phyloP scores from a whole-genome alignment of 495 filamentous ascomycete genomes.

The Coniosporium apollinis region DNA sequence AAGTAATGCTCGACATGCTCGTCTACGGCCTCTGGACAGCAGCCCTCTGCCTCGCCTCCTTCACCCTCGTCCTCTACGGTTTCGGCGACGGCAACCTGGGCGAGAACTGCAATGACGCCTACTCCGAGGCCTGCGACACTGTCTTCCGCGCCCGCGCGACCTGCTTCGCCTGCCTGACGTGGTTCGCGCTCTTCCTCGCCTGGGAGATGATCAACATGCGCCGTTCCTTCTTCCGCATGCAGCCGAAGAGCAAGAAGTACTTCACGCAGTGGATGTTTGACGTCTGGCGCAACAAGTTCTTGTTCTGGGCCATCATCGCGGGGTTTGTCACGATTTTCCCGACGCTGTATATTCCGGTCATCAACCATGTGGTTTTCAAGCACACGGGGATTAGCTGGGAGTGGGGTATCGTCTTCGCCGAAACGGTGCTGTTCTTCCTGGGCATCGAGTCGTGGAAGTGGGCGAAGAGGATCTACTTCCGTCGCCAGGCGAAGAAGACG shows the following conservation, averaged over 20 bases:
- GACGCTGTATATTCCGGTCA: conserved; percentile 51
- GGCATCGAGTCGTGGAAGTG: conserved; percentile 55
- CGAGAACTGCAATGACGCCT: conserved; percentile 44
- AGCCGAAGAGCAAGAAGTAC: conserved; percentile 33
- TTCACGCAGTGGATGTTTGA: conserved; percentile 35
- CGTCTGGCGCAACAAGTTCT: conserved; percentile 51
- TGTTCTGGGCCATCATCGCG: conserved; percentile 56
- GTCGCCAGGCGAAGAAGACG: conserved; percentile 7
- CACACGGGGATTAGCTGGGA: conserved; percentile 60
- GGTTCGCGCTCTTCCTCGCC: conserved; percentile 47
- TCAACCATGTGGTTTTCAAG: conserved; percentile 58
- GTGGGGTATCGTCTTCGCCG: conserved; percentile 47
- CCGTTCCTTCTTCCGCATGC: conserved; percentile 31
- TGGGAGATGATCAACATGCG: conserved; percentile 27
- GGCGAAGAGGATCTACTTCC: conserved; percentile 32
- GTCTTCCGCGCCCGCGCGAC: conserved; percentile 66
- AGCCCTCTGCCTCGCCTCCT: conserved; percentile 46
- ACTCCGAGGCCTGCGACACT: conserved; percentile 34
- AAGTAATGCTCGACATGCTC: conserved; percentile 56
- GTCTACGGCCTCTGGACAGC: conserved; percentile 59
- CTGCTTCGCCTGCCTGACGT: conserved; percentile 60
- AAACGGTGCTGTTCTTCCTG: conserved; percentile 38
- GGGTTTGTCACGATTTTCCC: conserved; percentile 54
- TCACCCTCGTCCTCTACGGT: conserved; percentile 52
- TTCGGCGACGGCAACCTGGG: conserved; percentile 45